Evolutionary conservation across 768 basidiomycete genomes (phyloP).

Genomic region (Termitomyces eurrhizus): DNA sequence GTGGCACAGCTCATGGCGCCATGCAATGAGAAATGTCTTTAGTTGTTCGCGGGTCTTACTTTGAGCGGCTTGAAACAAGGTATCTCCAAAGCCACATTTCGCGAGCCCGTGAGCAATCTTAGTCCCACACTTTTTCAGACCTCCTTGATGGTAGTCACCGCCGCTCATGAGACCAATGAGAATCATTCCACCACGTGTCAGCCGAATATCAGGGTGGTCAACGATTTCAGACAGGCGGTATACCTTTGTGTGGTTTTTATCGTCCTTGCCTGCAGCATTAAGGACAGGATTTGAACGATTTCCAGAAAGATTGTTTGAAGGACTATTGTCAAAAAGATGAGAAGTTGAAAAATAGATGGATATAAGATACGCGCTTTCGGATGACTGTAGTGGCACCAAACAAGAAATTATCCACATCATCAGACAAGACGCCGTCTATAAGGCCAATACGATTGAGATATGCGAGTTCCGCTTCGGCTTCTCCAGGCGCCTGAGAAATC

Average conservation of each 20-base stretch:
- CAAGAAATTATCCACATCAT: constrained; percentile 90
- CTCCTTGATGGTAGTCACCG: constrained; percentile 82
- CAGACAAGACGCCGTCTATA: constrained; percentile 87
- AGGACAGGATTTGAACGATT: constrained; percentile 60
- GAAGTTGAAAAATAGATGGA: background rate
- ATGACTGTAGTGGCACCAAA: constrained; percentile 85
- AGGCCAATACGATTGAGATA: constrained; percentile 77
- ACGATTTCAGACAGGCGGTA: constrained; percentile 39
- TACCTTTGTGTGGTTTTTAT: constrained; percentile 63
- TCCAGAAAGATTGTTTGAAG: constrained; percentile 69
- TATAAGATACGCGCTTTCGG: constrained; percentile 61
- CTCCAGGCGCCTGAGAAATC: constrained; percentile 73
- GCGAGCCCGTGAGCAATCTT: constrained; percentile 76
- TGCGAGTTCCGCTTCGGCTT: constrained; percentile 93
- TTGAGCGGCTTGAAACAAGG: constrained; percentile 56
- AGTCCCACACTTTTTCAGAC: constrained; percentile 63
- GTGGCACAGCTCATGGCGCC: constrained; percentile 58
- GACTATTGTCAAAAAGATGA: constrained; percentile 35
- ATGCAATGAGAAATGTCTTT: constrained; percentile 48
- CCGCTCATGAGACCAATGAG: constrained; percentile 85
- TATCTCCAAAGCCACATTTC: constrained; percentile 75
- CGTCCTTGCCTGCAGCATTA: constrained; percentile 65
- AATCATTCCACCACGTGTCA: constrained; percentile 72
- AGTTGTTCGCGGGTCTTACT: constrained; percentile 43
- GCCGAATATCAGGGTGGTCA: constrained; percentile 34